Base-by-base conservation (phyloP, 169 alveolate genomes). In the Eimeria maxima region DNA sequence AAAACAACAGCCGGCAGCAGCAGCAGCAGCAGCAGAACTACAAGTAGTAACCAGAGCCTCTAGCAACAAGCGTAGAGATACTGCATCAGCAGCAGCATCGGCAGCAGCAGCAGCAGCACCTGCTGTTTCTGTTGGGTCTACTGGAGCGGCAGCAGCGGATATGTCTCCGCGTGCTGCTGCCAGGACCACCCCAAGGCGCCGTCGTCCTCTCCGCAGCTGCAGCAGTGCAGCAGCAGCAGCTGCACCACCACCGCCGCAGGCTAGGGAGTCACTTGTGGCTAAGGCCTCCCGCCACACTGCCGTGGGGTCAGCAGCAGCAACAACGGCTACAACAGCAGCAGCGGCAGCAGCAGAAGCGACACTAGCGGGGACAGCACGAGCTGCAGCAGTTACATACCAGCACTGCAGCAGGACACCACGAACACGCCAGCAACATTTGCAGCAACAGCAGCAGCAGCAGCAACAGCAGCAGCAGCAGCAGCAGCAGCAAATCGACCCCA, bases 191-290 rank as follows among this genome's bases (percentile, higher is more conserved):
- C 74, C 91, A 2, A 47, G 91, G 74, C 91, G 74, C 47, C 91
- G 91, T 27, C 91, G 91, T 53, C 74, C 91, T 16, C 91, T 47
- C 76, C 71, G 91, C 91, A 83, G 91, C 76, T 53, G 74, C 91
- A 53, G 91, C 74, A 81, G 74, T 45, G 42, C 89, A 83, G 91
- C 89, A 78, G 91, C 91, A 81, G 91, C 71, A 78, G 89, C 91
- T 53, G 74, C 67, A 20, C 44, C 84, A 38, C 14, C n/a, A 11
- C 22, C 81, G 14, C 16, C 57, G 55, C 65, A 80, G 42, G 69
- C 10, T 8, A 42, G 47, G 69, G 76, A 83, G 29, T 13, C 47
- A 22, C 47, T 55, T 0, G 55, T 74, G 55, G 91, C 76, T 8
- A 83, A 83, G 22, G 74, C 50, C 14, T 29, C 91, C 55, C 44